Percentiles rank a stretch among this genome's conserved stretches.
phyloP scores from a whole-genome alignment of 192 early-diverging fungal genomes.

The Coemansia interrupta region DNA sequence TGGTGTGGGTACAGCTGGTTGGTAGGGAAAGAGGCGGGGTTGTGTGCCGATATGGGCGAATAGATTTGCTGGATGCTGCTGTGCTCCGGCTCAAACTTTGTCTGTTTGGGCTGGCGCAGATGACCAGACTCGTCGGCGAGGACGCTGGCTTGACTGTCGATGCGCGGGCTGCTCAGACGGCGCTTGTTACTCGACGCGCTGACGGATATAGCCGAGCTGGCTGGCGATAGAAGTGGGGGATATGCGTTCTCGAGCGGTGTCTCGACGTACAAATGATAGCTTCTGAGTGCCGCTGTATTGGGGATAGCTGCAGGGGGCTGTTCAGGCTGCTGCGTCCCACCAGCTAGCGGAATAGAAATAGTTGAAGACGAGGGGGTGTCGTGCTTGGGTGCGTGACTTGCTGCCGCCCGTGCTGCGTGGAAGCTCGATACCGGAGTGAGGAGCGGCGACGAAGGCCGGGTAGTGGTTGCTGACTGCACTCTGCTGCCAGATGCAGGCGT shows the following conservation, averaged over 20 bases:
- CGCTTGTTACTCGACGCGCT: constrained; percentile 26
- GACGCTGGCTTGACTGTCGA: not conserved
- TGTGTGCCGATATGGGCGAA: constrained; percentile 10
- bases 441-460: constrained; percentile 37
- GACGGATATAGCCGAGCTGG: constrained; percentile 8
- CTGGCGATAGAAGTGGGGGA: constrained; percentile 23
- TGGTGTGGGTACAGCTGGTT: constrained; percentile 1
- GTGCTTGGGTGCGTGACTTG: constrained; percentile 7
- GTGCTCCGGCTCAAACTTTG: constrained; percentile 5
- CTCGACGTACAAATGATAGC: constrained; percentile 49
- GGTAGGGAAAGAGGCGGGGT: constrained; percentile 5
- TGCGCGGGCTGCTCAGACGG: constrained; percentile 39
- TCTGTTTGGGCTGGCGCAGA: constrained; percentile 31
- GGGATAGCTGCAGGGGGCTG: constrained; percentile 14
- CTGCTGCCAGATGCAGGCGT: constrained; percentile 1
- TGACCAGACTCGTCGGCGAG: constrained; percentile 2
- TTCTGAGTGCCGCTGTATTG: constrained; percentile 28
- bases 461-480: constrained; percentile 15
- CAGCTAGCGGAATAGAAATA: not conserved
- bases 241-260: constrained; percentile 38
- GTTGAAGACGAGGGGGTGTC: no score
- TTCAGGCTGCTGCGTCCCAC: not conserved
- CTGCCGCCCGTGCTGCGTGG: constrained; percentile 38
- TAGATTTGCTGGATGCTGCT: not conserved
- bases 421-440: constrained; percentile 22